Evolutionary conservation across 805 yeast genomes (phyloP), one percentile per base, ranked within the genome.

Genomic region (Peterozyma xylosa): DNA sequence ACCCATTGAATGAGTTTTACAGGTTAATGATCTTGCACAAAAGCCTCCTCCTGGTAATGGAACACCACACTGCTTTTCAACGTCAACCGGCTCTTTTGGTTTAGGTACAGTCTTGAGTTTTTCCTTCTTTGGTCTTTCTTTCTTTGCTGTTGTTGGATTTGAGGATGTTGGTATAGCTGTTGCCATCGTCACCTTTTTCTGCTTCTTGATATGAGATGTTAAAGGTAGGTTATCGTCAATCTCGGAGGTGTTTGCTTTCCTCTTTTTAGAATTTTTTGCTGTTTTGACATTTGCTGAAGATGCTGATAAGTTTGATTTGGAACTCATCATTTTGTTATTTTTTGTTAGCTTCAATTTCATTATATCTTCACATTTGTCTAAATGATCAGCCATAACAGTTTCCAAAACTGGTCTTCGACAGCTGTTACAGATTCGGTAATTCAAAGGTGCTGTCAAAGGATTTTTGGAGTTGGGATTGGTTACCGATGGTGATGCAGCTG

Each of bases 1-100:
- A 32, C 97, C 97, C 96, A 93, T 90, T 1, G 98, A 87, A 63
- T 93, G 99, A 0, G 97, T 89, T 59, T 93, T 93, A 72, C 99
- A 93, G 0, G 99, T 93, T 48, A 93, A 70, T 0, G 97, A 89
- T 41, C 99, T 74, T 4, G 97, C 97, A 70, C 99, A 93, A 53
- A 80, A 83, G 0, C 95, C 96, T n/a, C 97, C 98, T 51, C 83
- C 85, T 0, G 96, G 89, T 48, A 93, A 67, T 6, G 87, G 85
- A 11, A 93, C 98, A 62, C 99, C 99, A 71, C 99, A 93, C 64
- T 93, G 98, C 51, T 78, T 78, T 57, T 89, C 95, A 39, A 89
- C 95, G 60, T 89, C 95, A 18, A 89, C 89, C 3, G 96, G 90
- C 21, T 90, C 83, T 63, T 86, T 76, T 46, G 80, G 71, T 62